Conservation (phyloP, 1,284 basidiomycete genomes). For the Marasmius tenuissimus region DNA sequence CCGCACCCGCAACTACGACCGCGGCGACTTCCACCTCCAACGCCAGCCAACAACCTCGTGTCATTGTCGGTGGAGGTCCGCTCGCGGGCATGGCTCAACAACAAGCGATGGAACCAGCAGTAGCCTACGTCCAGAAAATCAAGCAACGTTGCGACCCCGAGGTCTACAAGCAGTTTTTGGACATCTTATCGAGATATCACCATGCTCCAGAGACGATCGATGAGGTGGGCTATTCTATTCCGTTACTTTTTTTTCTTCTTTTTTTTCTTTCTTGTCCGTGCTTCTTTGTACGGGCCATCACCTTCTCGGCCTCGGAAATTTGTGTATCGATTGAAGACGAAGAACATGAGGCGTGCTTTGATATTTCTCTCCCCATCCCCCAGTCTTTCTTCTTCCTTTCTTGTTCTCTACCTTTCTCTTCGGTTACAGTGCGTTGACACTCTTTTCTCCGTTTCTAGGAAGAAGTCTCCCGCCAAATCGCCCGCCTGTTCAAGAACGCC, state of each 20-base stretch:
- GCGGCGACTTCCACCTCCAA: too few species aligned
- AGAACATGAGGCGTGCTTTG: background rate
- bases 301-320: slow-evolving; percentile 19
- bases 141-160: slow-evolving; percentile 94
- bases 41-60: too few species aligned
- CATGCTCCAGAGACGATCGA: slow-evolving; percentile 58
- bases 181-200: slow-evolving; percentile 78
- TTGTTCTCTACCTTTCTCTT: too few species aligned
- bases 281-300: slow-evolving; percentile 16
- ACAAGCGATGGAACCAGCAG: slow-evolving; percentile 67
- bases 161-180: slow-evolving; percentile 92
- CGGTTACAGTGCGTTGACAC: background rate
- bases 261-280: slow-evolving; percentile 42
- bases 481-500: slow-evolving; percentile 82
- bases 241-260: slow-evolving; percentile 33
- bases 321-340: background rate
- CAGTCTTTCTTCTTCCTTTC: background rate
- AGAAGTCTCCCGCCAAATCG: slow-evolving; percentile 85
- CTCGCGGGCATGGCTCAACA: background rate
- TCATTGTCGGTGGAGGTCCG: too few species aligned
- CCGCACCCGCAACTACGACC: too few species aligned
- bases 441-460: slow-evolving; percentile 35
- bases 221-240: slow-evolving; percentile 53
- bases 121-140: slow-evolving; percentile 97
- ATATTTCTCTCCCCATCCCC: background rate